Evolutionary conservation across 164 flowering plant species (phyloP).

Genomic region (Vitis amurensis): DNA sequence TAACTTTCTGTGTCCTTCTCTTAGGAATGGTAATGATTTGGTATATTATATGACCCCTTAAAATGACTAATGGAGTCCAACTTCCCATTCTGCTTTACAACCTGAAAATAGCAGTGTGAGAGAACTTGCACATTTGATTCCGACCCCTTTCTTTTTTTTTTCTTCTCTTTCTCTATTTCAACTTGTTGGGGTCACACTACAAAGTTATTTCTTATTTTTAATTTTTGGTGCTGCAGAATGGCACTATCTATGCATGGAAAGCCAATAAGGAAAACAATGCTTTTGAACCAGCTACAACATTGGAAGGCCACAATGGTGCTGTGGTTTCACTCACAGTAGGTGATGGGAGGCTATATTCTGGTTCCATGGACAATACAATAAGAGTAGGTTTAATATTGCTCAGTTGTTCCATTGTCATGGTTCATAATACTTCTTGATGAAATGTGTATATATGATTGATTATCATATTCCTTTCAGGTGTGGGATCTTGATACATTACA

Average conservation of each 20-base stretch:
- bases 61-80: too few species aligned
- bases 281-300: conserved; percentile 22
- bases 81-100: too few species aligned
- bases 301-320: conserved; percentile 35
- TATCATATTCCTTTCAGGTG: conserved; percentile 17
- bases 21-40: too few species aligned
- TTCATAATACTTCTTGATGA: not conserved
- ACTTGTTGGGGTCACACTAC: too few species aligned
- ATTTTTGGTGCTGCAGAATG: conserved; percentile 28
- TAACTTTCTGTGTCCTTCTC: too few species aligned
- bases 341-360: conserved; percentile 35
- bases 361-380: conserved; percentile 42
- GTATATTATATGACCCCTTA: too few species aligned
- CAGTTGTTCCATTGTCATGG: not conserved
- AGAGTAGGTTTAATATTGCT: conserved; percentile 26
- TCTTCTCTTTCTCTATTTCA: too few species aligned
- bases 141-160: too few species aligned
- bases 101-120: too few species aligned
- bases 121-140: too few species aligned
- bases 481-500: conserved; percentile 40
- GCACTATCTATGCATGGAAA: conserved; percentile 44
- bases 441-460: too few species aligned
- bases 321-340: conserved; percentile 40
- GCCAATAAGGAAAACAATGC: conserved; percentile 1
- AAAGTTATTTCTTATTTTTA: not conserved